Base-by-base conservation (phyloP, 306 rosid species). In the Pyrus pyrifolia region DNA sequence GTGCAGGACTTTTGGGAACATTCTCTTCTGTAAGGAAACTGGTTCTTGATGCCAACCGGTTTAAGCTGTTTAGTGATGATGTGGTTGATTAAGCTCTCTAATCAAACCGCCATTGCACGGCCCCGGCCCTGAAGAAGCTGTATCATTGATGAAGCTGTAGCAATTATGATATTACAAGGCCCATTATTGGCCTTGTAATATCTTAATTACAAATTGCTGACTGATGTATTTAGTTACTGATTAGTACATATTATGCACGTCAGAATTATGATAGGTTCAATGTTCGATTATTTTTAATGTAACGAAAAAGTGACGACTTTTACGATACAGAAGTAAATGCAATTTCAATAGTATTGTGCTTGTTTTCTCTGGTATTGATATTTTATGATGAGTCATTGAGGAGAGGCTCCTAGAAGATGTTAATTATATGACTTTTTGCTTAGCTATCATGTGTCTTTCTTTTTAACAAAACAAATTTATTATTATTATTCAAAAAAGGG, bases 11-110 rank as follows among this genome's bases (percentile, higher is more conserved):
- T 25, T 35, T 90, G 91, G 97, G 98, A 5, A 72, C 96, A 22
- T 89, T 92, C 86, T 88, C 98, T 70, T 95, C 98, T 35, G 17
- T 88, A 12, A 86, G 98, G 86, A 88, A 92, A 68, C 71, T 95
- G 86, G 80, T 86, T 68, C 89, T 92, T 66, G 98, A 95, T 84
- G 97, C 98, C 73, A 75, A 84, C 57, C 71, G 83, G 72, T 95
- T 92, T 64, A 89, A 95, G 86, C 87, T 95, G 19, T 95, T 95
- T 80, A 80, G 92, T 75, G 77, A 81, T 82, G 78, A 92, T 60
- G 93, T 92, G 49, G 89, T 88, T 49, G 86, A 88, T 61, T 93
- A 79, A 65, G 46, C 60, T 35, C 55, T 51, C 21, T 15, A 51
- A 51, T 51, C 55, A 51, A 17, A 51, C 21, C 21, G 21, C 55